Conservation (phyloP, 2,329 filamentous ascomycete genomes). For the Byssothecium circinans region DNA sequence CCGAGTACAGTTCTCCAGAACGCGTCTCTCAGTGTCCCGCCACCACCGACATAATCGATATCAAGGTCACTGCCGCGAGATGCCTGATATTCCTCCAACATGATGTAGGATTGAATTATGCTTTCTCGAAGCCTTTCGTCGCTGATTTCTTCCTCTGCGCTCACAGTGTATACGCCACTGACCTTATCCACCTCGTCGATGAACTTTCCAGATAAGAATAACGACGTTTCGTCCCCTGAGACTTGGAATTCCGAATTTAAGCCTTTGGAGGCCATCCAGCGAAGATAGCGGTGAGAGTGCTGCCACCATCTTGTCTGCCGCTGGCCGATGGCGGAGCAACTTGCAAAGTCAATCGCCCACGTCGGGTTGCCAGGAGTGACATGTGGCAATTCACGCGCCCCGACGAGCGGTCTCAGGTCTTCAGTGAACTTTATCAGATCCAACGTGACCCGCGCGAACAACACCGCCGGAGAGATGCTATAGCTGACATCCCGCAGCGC, state of each 20-base stretch:
- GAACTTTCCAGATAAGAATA: not conserved
- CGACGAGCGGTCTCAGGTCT: conserved; percentile 15
- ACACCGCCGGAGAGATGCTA: not conserved
- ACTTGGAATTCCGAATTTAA: not conserved
- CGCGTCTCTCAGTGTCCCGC: conserved; percentile 1
- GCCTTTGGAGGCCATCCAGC: conserved; percentile 9
- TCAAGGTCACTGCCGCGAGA: not conserved
- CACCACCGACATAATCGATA: conserved; percentile 1
- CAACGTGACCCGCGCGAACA: conserved; percentile 15
- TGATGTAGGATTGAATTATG: not conserved
- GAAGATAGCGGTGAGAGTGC: conserved; percentile 1
- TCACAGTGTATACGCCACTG: not conserved
- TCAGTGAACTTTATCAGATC: conserved; percentile 16
- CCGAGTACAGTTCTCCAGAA: conserved; percentile 3
- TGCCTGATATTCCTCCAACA: not conserved
- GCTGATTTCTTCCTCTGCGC: not conserved
- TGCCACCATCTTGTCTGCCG: no score
- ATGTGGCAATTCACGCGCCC: conserved; percentile 15
- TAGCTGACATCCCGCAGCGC: conserved; percentile 11
- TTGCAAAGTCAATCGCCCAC: conserved; percentile 23
- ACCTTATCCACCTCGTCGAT: not conserved
- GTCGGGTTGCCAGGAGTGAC: conserved; percentile 7
- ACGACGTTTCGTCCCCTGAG: not conserved
- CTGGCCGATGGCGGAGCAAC: conserved; percentile 4
- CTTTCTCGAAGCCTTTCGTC: not conserved